A percentile compares a stretch with the other conserved stretches of the same genome.
phyloP scores from a whole-genome alignment of 1,284 basidiomycete genomes.

The Fomes fomentarius region DNA sequence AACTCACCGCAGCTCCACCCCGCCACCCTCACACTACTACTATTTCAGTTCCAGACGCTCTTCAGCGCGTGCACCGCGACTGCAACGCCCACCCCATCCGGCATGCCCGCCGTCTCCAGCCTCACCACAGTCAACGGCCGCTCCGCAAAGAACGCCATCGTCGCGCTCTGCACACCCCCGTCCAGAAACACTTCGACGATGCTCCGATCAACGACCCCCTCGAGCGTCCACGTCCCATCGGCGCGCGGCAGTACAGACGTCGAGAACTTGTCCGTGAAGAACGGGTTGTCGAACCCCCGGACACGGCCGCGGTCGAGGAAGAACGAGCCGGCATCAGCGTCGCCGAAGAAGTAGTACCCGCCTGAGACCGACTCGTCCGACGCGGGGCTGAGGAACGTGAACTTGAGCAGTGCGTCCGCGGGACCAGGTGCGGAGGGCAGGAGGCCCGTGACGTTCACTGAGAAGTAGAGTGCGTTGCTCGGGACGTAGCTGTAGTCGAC shows the following conservation, averaged over 20 bases:
- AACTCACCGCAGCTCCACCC: too few species aligned
- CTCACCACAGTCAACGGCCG: constrained; percentile 13
- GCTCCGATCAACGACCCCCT: constrained; percentile 17
- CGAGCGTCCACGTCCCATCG: constrained; percentile 15
- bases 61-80: constrained; percentile 4
- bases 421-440: neutral
- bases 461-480: constrained; percentile 17
- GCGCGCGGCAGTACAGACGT: constrained; percentile 2
- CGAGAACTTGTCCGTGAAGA: constrained; percentile 19
- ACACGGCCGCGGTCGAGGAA: constrained; percentile 15
- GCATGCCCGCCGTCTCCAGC: constrained; percentile 2
- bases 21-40: too few species aligned
- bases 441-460: constrained; percentile 7
- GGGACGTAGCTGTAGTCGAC: constrained; percentile 12
- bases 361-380: constrained; percentile 18
- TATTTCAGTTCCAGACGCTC: neutral
- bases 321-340: neutral
- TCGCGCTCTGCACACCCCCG: constrained; percentile 16
- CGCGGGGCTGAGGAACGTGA: constrained; percentile 6
- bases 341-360: constrained; percentile 12
- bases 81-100: constrained; percentile 4
- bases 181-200: constrained; percentile 22
- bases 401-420: constrained; percentile 12
- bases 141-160: constrained; percentile 14
- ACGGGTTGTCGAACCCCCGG: constrained; percentile 15